Evolutionary conservation across 2,329 filamentous ascomycete genomes (phyloP), one percentile per base, ranked within the genome.

Genomic region (Stagonosporopsis chrysanthemi): DNA sequence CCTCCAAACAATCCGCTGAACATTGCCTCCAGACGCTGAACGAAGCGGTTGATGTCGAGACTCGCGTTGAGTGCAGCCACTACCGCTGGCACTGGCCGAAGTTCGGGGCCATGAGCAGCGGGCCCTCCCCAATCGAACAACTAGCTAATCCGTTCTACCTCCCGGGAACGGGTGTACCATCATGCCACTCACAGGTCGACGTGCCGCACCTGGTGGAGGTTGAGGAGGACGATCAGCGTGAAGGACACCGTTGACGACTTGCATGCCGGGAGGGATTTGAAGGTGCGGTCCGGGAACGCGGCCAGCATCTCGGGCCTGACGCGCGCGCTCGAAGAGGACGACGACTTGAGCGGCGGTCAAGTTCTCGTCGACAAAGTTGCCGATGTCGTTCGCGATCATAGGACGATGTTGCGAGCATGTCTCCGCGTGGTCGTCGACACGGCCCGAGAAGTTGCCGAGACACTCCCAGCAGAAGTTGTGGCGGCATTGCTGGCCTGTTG

Each of bases 401-500:
- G 24, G 41, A 3, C 41, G 44, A 4, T 52, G 49, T 17, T 64
- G 54, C 4, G 49, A 33, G 33, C 67, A 70, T 26, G 35, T 36
- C 1, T 48, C 26, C 2, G 14, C 31, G 28, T 70, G 66, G 31
- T 12, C 2, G 24, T 47, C 38, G 7, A 44, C 22, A 11, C 38
- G 11, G 9, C 29, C 29, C n/a, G 17, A 38, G 41, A 53, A 63
- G 3, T n/a, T 8, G 1, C 54, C 58, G 4, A 68, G 59, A 40
- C 67, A 71, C 11, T 56, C 19, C 61, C 62, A 71, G 53, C 66
- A 71, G 42, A 71, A 71, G 52, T 68, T 36, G 24, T 64, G 56
- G n/a, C 36, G 35, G 55, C 67, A 71, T 7, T 42, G 19, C 12
- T 36, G 17, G 48, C 67, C 65, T 48, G 12, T 1, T 15, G 22